Conservation (phyloP, 768 basidiomycete species). For the Panaeolus papilionaceus region DNA sequence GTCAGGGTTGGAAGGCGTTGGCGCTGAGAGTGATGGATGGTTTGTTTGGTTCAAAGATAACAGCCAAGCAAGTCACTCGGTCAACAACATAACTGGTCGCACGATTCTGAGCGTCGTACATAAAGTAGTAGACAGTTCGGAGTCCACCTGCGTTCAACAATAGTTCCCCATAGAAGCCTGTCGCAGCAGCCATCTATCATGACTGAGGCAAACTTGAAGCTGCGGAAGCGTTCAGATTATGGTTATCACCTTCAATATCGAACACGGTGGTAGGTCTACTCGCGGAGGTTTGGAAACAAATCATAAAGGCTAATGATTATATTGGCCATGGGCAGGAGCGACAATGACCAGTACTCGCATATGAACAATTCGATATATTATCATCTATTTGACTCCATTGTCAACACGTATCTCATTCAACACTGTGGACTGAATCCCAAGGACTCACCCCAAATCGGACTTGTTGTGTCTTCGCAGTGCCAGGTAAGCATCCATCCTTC, state of each 20-base stretch:
- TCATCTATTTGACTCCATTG: conserved; percentile 81
- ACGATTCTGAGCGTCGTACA: neutral
- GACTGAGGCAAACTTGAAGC: conserved; percentile 39
- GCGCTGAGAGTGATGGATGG: neutral
- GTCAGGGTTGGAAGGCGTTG: no score
- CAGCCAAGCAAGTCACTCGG: conserved; percentile 9
- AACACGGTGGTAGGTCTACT: conserved; percentile 67
- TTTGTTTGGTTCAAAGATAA: neutral
- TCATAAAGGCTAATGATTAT: neutral
- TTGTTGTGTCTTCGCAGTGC: conserved; percentile 81
- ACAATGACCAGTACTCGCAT: conserved; percentile 87
- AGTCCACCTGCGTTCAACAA: neutral
- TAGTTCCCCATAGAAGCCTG: neutral
- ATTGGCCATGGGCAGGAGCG: conserved; percentile 57
- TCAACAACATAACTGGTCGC: conserved; percentile 7
- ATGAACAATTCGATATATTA: conserved; percentile 85
- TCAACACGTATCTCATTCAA: conserved; percentile 80
- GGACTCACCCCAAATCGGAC: conserved; percentile 63
- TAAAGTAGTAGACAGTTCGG: neutral
- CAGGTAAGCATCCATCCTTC: conserved; percentile 45
- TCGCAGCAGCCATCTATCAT: conserved; percentile 21
- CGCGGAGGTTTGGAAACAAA: conserved; percentile 1
- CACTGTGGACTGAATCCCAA: conserved; percentile 63
- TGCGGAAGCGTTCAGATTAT: conserved; percentile 58
- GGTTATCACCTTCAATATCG: conserved; percentile 64